Evolutionary conservation across 2,329 filamentous ascomycete species (phyloP).

Genomic region (Talaromyces verruculosus): DNA sequence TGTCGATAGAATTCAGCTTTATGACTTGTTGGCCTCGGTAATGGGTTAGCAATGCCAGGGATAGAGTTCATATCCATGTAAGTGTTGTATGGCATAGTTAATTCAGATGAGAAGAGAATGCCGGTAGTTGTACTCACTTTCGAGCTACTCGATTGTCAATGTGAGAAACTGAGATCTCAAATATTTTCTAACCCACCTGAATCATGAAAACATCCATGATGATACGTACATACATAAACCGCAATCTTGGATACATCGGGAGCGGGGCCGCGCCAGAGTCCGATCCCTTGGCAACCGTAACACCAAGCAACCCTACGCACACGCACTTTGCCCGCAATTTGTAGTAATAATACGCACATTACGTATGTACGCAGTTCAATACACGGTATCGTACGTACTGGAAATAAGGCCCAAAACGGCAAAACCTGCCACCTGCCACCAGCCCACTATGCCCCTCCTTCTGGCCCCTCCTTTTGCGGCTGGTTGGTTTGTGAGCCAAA

Average conservation of each 20-base stretch:
- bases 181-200: not conserved
- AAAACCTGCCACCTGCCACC: constrained; percentile 3
- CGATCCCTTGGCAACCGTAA: constrained; percentile 14
- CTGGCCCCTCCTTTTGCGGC: constrained; percentile 17
- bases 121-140: not conserved
- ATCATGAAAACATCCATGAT: not conserved
- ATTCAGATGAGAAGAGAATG: not conserved
- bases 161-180: not conserved
- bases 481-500: not conserved
- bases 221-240: constrained; percentile 23
- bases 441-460: constrained; percentile 14
- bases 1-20: not conserved
- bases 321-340: constrained; percentile 15
- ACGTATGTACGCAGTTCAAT: not conserved
- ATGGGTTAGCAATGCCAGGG: not conserved
- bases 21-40: not conserved
- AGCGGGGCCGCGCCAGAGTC: constrained; percentile 27
- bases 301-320: constrained; percentile 17
- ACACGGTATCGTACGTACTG: constrained; percentile 5
- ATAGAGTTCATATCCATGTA: not conserved
- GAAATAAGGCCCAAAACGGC: not conserved
- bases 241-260: constrained; percentile 28
- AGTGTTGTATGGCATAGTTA: not conserved
- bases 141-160: not conserved
- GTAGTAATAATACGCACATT: not conserved